A percentile compares a stretch with the other conserved stretches of the same genome.
Evolutionary conservation across 164 flowering plant genomes (phyloP).

Genomic region (Kingdonia uniflora): DNA sequence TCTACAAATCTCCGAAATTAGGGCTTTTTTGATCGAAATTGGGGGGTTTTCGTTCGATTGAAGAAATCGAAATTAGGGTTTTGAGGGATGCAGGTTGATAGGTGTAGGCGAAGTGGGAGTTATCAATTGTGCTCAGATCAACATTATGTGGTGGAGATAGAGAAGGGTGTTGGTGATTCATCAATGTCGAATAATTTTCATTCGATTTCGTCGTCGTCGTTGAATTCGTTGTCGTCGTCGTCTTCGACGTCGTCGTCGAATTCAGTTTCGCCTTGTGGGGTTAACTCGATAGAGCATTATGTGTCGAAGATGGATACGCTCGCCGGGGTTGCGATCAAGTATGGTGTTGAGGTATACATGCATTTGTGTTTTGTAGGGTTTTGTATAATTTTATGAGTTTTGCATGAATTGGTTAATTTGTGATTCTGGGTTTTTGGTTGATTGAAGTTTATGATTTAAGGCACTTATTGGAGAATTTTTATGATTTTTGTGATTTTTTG

Average conservation of each 20-base stretch:
- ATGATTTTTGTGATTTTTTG: too few relatives aligned
- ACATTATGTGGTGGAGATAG: too few relatives aligned
- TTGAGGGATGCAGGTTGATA: constrained; percentile 15
- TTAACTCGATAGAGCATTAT: constrained; percentile 44
- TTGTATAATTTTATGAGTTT: too few relatives aligned
- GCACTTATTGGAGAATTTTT: too few relatives aligned
- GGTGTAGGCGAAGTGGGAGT: constrained; percentile 8
- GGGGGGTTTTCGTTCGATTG: too few relatives aligned
- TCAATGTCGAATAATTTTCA: not conserved
- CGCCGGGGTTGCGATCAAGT: constrained; percentile 89
- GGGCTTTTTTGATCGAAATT: too few relatives aligned
- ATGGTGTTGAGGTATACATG: constrained; percentile 81
- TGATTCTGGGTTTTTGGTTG: too few relatives aligned
- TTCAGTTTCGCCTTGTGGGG: constrained; percentile 2
- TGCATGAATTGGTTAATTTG: too few relatives aligned
- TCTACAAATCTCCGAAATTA: too few relatives aligned
- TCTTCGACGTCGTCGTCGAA: not conserved
- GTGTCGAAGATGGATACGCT: constrained; percentile 87
- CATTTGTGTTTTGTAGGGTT: not conserved
- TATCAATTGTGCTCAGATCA: too few relatives aligned
- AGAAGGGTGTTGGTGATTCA: too few relatives aligned
- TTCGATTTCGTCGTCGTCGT: constrained; percentile 4
- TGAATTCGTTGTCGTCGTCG: not conserved
- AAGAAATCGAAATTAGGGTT: not conserved
- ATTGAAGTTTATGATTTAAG: too few relatives aligned